Base-by-base conservation (phyloP, 352 stramenopile genomes). In the Phytopythium vexans region DNA sequence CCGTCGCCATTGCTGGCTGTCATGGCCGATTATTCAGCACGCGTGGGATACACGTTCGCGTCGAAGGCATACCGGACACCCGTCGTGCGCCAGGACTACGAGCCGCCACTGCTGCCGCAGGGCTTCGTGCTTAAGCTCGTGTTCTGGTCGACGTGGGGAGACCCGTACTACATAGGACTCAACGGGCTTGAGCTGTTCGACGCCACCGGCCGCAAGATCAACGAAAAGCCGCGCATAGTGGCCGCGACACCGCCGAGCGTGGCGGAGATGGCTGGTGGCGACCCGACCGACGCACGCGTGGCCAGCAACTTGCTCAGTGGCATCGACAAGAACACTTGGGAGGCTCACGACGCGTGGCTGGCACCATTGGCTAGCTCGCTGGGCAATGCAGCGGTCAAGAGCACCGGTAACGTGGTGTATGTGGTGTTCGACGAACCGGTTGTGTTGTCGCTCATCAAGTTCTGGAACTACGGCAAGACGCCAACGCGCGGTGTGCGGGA, bases 381-480 rank as follows among this genome's bases (percentile, higher is more conserved):
- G 0, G 76, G 80, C 0, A 77, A 54, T 12, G 41, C 39, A 12
- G 14, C 33, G 3, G 27, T n/a, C 36, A 35, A 7, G 27, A 31
- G 31, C 36, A 39, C 79, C 3, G 82, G 80, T 36, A 95, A 95
- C 32, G 53, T 87, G 6, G 63, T 96, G 10, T 91, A 83, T 41
- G 48, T 92, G 5, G 68, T 63, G 5, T 96, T 92, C 49, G 80
- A 96, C 33, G 49, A 52, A 0, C 86, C 83, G 0, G 60, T 95
- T 6, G 74, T 82, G 14, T 32, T 95, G 4, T 94, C 83, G 1
- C 74, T 92, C 54, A 79, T 95, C 52, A 96, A 92, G 59, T 81
- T 96, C 45, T 96, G 80, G 79, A 96, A 97, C 47, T 97, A 97
- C 60, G 81, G 64, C 56, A 95, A 94, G 49, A 94, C 88, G 0